A percentile compares a stretch with the other conserved stretches of the same genome.
Conservation (phyloP, 345 rosid species). For the Salix exigua region DNA sequence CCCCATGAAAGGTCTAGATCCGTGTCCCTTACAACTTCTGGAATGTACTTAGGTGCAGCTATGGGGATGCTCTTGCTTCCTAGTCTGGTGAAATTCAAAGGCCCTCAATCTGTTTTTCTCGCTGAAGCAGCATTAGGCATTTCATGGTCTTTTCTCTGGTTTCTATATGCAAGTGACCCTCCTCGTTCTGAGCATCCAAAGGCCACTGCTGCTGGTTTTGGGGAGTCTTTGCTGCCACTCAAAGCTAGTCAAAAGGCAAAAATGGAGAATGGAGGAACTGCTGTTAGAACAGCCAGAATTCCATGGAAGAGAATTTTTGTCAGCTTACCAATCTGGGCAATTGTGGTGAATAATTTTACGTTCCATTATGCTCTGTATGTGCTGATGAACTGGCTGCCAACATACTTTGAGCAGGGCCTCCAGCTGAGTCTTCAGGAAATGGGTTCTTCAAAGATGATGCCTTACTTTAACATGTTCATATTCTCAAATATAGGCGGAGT, state of each 20-base stretch:
- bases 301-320: constrained; percentile 81
- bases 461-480: constrained; percentile 92
- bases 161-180: constrained; percentile 74
- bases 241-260: constrained; percentile 56
- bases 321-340: constrained; percentile 85
- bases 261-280: constrained; percentile 51
- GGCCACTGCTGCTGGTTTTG: constrained; percentile 85
- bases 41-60: constrained; percentile 97
- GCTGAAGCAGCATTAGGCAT: constrained; percentile 86
- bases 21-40: constrained; percentile 91
- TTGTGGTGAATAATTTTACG: constrained; percentile 88
- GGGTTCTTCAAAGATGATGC: constrained; percentile 97
- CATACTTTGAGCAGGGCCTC: constrained; percentile 84
- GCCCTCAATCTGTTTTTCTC: constrained; percentile 82
- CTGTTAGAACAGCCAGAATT: constrained; percentile 46
- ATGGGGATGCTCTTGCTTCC: constrained; percentile 95
- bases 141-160: constrained; percentile 87
- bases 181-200: constrained; percentile 88
- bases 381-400: constrained; percentile 96
- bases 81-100: constrained; percentile 71
- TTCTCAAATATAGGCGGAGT: constrained; percentile 95
- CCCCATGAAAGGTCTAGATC: constrained; percentile 98
- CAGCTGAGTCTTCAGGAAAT: constrained; percentile 88
- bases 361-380: constrained; percentile 94
- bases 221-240: constrained; percentile 66